Percentiles rank a stretch among this genome's conserved stretches.
Conservation (phyloP, 2,329 filamentous ascomycete genomes). For the Clonostachys chloroleuca region DNA sequence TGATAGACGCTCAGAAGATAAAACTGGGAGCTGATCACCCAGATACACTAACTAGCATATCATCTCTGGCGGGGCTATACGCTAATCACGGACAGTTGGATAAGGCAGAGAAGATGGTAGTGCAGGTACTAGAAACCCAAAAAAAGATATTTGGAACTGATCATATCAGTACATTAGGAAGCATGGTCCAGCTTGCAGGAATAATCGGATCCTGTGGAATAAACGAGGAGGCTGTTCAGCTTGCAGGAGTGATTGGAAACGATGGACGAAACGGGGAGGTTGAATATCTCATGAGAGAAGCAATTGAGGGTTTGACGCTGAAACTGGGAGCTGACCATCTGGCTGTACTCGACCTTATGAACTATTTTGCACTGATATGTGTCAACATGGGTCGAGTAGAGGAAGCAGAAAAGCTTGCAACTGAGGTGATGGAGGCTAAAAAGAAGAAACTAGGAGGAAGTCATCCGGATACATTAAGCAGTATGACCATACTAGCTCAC, state of each 20-base stretch:
- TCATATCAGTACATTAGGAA: too few relatives aligned
- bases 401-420: slow-evolving; percentile 6
- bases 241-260: too few relatives aligned
- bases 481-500: slow-evolving; percentile 1
- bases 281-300: too few relatives aligned
- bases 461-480: slow-evolving; percentile 2
- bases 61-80: slow-evolving; percentile 1
- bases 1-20: slow-evolving; percentile 5
- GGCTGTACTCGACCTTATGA: background rate
- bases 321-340: slow-evolving; percentile 5
- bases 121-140: background rate
- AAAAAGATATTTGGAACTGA: too few relatives aligned
- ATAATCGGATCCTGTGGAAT: too few relatives aligned
- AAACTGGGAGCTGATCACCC: slow-evolving; percentile 2
- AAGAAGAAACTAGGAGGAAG: slow-evolving; percentile 12
- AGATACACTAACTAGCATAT: background rate
- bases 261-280: too few relatives aligned
- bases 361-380: slow-evolving; percentile 2
- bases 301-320: slow-evolving; percentile 4
- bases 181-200: too few relatives aligned
- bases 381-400: slow-evolving; percentile 1
- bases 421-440: slow-evolving; percentile 5
- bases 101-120: slow-evolving; percentile 5
- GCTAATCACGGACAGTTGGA: slow-evolving; percentile 1
- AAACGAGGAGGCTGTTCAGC: too few relatives aligned